A percentile compares a stretch with the other conserved stretches of the same genome.
Conservation (phyloP, 371 early-diverging fungal genomes). For the Syncephalis plumigaleata region DNA sequence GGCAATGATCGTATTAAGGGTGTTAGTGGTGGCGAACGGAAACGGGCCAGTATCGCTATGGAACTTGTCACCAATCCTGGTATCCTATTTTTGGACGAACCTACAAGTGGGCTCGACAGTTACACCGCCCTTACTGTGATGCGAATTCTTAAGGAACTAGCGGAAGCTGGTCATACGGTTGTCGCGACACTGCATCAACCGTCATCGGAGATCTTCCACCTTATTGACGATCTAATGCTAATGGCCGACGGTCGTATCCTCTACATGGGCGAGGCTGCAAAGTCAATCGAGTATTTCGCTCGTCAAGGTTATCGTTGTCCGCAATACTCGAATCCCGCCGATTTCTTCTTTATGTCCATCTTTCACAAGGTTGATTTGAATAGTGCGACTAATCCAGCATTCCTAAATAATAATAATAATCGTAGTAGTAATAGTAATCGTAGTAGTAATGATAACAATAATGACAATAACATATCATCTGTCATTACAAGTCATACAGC, state of each 20-base stretch:
- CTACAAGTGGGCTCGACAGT: constrained; percentile 55
- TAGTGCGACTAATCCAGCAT: too few relatives aligned
- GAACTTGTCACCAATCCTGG: constrained; percentile 79
- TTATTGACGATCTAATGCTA: constrained; percentile 25
- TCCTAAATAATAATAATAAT: too few relatives aligned
- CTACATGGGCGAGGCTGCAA: not conserved
- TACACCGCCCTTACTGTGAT: not conserved
- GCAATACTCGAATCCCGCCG: not conserved
- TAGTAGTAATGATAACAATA: too few relatives aligned
- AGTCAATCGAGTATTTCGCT: not conserved
- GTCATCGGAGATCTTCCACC: constrained; percentile 19
- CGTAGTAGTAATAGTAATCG: too few relatives aligned
- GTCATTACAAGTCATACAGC: not conserved
- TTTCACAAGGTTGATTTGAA: not conserved
- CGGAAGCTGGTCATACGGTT: constrained; percentile 11
- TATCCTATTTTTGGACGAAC: constrained; percentile 86
- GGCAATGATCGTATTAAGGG: not conserved
- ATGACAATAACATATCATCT: too few relatives aligned
- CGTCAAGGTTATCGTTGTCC: not conserved
- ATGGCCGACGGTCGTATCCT: constrained; percentile 7
- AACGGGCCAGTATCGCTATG: constrained; percentile 72
- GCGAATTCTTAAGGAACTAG: not conserved
- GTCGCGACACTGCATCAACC: constrained; percentile 25
- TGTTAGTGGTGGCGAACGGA: constrained; percentile 53
- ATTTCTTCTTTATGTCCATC: not conserved